Evolutionary conservation across 805 yeast species (phyloP).

Genomic region (Lipomyces japonicus): DNA sequence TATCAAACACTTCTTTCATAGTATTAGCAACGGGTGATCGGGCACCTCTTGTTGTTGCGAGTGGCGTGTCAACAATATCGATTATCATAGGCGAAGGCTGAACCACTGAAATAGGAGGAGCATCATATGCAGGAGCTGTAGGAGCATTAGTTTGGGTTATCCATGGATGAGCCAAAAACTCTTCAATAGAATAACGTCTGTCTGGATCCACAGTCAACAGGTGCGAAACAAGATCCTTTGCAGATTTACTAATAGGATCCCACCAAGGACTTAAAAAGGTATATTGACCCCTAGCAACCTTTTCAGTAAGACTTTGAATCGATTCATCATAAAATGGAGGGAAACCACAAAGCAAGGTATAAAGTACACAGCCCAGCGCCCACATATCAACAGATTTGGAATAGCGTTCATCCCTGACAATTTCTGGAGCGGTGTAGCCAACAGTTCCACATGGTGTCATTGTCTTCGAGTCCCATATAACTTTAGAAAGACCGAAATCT

Average conservation of each 20-base stretch:
- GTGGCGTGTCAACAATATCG: conserved; percentile 27
- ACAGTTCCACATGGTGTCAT: conserved; percentile 99
- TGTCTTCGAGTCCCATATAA: conserved; percentile 80
- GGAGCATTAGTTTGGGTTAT: conserved; percentile 42
- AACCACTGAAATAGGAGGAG: conserved; percentile 11
- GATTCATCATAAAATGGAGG: conserved; percentile 94
- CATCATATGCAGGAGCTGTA: conserved; percentile 28
- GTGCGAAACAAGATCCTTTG: conserved; percentile 64
- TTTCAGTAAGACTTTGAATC: conserved; percentile 67
- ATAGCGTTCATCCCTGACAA: conserved; percentile 87
- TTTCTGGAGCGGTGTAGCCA: conserved; percentile 98
- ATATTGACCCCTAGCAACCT: conserved; percentile 75
- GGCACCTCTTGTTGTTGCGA: conserved; percentile 9
- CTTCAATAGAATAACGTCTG: conserved; percentile 64
- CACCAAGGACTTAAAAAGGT: conserved; percentile 81
- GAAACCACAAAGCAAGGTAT: conserved; percentile 91
- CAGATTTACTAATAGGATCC: conserved; percentile 72
- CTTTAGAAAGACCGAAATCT: conserved; percentile 92
- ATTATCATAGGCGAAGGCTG: conserved; percentile 20
- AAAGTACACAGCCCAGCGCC: conserved; percentile 96
- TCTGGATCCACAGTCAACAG: conserved; percentile 69
- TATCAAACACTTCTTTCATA: conserved; percentile 80
- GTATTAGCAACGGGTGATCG: conserved; percentile 64
- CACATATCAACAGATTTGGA: conserved; percentile 97
- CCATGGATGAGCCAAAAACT: conserved; percentile 76